Percentiles rank a stretch among this genome's conserved stretches.
These are phyloP conservation scores for Ceratocystis diversiconidia DNA, from an alignment of 2,329 filamentous ascomycete species.

Conservation along the genomic window DNA sequence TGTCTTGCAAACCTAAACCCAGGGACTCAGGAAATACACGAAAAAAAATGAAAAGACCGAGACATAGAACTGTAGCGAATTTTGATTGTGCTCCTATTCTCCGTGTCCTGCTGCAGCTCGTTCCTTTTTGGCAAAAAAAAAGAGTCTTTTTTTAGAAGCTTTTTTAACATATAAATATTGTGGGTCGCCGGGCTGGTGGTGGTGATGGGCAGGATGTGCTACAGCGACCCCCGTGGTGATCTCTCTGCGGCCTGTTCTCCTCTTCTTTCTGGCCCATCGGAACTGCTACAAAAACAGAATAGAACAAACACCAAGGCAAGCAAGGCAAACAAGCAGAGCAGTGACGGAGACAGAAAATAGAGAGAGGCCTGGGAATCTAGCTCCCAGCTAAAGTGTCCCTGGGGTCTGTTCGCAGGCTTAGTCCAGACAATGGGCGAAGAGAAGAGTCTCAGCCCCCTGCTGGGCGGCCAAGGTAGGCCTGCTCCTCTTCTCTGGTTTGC, in stretches of 20 bases:
- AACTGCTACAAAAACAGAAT: no score
- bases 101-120: background rate
- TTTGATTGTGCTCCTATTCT: no score
- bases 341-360: background rate
- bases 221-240: background rate
- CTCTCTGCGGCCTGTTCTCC: background rate
- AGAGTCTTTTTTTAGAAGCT: background rate
- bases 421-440: conserved; percentile 11
- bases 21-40: no score
- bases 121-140: background rate
- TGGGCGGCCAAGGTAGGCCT: background rate
- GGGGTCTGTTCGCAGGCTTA: conserved; percentile 13
- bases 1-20: no score
- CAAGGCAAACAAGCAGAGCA: background rate
- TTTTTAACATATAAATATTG: background rate
- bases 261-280: background rate
- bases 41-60: no score
- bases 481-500: background rate
- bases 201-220: background rate
- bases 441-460: conserved; percentile 12
- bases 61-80: no score
- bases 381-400: background rate
- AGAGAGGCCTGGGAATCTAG: background rate
- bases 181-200: background rate
- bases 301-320: no score